Percentiles rank a stretch among this genome's conserved stretches.
Evolutionary conservation across 208 protist species (phyloP).

Genomic region (Phytomonas francai): DNA sequence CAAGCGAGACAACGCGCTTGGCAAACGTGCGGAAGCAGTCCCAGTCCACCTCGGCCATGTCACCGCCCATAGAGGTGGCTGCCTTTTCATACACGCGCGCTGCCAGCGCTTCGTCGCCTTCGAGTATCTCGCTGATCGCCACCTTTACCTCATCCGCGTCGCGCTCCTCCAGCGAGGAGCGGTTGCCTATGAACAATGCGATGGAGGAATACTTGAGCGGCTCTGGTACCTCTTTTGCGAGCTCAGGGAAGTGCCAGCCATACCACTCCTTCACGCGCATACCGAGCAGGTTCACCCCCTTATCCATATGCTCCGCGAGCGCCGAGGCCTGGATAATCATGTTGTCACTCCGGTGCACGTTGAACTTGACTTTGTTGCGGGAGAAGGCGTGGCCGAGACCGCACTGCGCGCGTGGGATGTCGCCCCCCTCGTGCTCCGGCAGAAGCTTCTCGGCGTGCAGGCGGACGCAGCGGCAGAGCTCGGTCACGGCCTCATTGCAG

Average conservation of each 20-base stretch:
- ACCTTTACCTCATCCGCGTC: conserved; percentile 61
- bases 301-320: conserved; percentile 98
- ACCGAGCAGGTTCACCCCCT: conserved; percentile 99
- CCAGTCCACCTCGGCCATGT: conserved; percentile 96
- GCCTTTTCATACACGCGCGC: conserved; percentile 89
- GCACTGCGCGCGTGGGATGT: conserved; percentile 95
- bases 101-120: conserved; percentile 71
- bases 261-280: conserved; percentile 99
- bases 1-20: conserved; percentile 90
- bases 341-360: conserved; percentile 98
- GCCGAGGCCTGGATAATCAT: conserved; percentile 99
- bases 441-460: conserved; percentile 93
- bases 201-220: conserved; percentile 93
- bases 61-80: conserved; percentile 95
- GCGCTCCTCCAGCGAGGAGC: conserved; percentile 61
- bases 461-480: conserved; percentile 94
- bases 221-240: conserved; percentile 95
- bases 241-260: conserved; percentile 99
- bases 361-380: conserved; percentile 98
- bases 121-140: conserved; percentile 77
- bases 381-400: conserved; percentile 98
- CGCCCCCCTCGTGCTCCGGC: conserved; percentile 89
- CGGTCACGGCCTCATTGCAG: conserved; percentile 81
- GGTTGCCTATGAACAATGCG: conserved; percentile 85
- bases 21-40: conserved; percentile 93